Base-by-base conservation (phyloP, 768 basidiomycete species). In the Panus rudis region DNA sequence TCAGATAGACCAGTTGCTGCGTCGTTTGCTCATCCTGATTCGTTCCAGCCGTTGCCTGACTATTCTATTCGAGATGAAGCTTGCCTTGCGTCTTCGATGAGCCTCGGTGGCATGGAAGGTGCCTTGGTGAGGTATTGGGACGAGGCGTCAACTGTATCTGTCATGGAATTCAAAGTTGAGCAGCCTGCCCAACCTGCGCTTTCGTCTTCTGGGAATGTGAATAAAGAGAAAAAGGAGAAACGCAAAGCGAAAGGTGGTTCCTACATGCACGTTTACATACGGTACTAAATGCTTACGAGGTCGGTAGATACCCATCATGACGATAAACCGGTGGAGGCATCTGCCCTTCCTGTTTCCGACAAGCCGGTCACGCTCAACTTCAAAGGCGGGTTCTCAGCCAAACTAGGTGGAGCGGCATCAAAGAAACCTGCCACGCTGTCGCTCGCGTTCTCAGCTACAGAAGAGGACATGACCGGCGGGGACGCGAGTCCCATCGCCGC, bases 41-140 rank as follows among this genome's bases (percentile, higher is more conserved):
- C 92, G 20, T 96, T 94, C 62, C 82, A 90, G 56, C 83, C 82
- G 19, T 72, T 89, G 19, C 72, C 80, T 17, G 84, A 91, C 51
- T 72, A 81, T 51, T 73, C 84, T 52, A 69, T 78, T 38, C 76
- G 82, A 24, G 89, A 92, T 55, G 89, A 90, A 48, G 76, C 84
- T 11, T 85, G 82, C 49, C 65, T 92, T 31, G 55, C 70, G 20
- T 84, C 85, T 4, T 81, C 87, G 2, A 52, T 70, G 20, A 75
- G 70, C 46, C 68, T 90, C 6, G 89, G 89, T 21, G 84, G 86
- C 12, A 70, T 70, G 20, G 84, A 88, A 52, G 79, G 75, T 31
- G 66, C 72, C 6, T 89, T 81, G 78, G 82, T 89, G 19, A 71
- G 80, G 45, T 98, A 98, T 61, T 94, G 94, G 92, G 93, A 97